Percentiles rank a stretch among this genome's conserved stretches.
Evolutionary conservation across 805 yeast species (phyloP).

Genomic region (Clavispora fructus): DNA sequence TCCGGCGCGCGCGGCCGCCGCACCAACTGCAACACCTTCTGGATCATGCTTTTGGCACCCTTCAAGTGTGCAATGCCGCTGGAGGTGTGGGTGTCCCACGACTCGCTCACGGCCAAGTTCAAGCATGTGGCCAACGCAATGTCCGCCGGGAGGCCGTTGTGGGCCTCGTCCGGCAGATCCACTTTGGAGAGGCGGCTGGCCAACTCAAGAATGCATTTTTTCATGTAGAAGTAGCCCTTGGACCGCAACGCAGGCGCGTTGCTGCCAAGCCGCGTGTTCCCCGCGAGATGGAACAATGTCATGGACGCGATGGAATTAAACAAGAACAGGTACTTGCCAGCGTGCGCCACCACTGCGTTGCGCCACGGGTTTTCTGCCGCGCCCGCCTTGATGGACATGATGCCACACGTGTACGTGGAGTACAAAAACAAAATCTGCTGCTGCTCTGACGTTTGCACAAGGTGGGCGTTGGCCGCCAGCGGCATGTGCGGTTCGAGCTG

Average conservation of each 20-base stretch:
- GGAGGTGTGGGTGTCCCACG: slow-evolving; percentile 64
- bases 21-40: slow-evolving; percentile 35
- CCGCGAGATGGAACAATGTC: slow-evolving; percentile 55
- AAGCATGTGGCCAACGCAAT: slow-evolving; percentile 64
- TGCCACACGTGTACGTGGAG: slow-evolving; percentile 33
- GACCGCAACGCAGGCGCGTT: slow-evolving; percentile 41
- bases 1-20: slow-evolving; percentile 3
- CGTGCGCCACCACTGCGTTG: slow-evolving; percentile 49
- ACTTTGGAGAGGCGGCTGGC: slow-evolving; percentile 47
- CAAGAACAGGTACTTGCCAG: slow-evolving; percentile 49
- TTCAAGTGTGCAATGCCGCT: slow-evolving; percentile 66
- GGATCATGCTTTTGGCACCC: slow-evolving; percentile 61
- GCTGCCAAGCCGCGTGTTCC: slow-evolving; percentile 33
- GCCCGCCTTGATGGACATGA: slow-evolving; percentile 62
- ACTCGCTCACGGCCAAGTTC: slow-evolving; percentile 58
- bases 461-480: not conserved
- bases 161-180: slow-evolving; percentile 16
- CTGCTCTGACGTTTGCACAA: slow-evolving; percentile 25
- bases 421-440: slow-evolving; percentile 33
- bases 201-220: slow-evolving; percentile 51
- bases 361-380: slow-evolving; percentile 68
- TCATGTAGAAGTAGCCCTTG: slow-evolving; percentile 55
- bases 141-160: slow-evolving; percentile 45
- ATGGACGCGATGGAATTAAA: slow-evolving; percentile 62
- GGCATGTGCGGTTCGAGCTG: not conserved